Conservation (phyloP, 2,329 filamentous ascomycete genomes). For the Ampelomyces quisqualis region DNA sequence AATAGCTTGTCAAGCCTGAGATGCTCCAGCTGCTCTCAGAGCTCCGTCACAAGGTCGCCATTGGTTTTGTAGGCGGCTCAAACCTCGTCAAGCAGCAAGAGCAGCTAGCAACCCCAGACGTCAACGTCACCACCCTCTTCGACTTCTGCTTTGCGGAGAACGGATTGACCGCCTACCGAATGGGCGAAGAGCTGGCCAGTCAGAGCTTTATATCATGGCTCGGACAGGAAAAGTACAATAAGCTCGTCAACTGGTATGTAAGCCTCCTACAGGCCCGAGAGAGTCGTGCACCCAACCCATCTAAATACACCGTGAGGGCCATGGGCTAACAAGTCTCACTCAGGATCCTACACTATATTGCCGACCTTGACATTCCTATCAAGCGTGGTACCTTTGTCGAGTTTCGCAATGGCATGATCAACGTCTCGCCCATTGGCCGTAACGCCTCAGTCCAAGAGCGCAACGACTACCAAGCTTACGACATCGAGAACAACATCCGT, state of each 20-base stretch:
- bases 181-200: constrained; percentile 72
- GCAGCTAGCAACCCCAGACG: constrained; percentile 71
- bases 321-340: constrained; percentile 34
- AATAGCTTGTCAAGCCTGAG: constrained; percentile 69
- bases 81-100: constrained; percentile 94
- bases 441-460: constrained; percentile 82
- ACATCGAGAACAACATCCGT: constrained; percentile 74
- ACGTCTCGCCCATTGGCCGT: constrained; percentile 78
- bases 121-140: constrained; percentile 79
- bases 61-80: constrained; percentile 90
- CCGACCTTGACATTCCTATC: constrained; percentile 78
- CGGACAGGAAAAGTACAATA: constrained; percentile 82
- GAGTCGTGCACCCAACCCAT: not conserved
- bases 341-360: constrained; percentile 72
- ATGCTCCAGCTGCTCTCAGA: constrained; percentile 78
- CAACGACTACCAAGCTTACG: constrained; percentile 77
- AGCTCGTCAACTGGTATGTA: constrained; percentile 62
- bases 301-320: not conserved
- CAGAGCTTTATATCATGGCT: constrained; percentile 91
- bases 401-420: constrained; percentile 91
- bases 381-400: constrained; percentile 84
- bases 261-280: not conserved
- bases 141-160: constrained; percentile 99
- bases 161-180: constrained; percentile 84
- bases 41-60: constrained; percentile 83